phyloP scores from a whole-genome alignment of 1,139 yeast species.

The Debaryomyces subglobosus region DNA sequence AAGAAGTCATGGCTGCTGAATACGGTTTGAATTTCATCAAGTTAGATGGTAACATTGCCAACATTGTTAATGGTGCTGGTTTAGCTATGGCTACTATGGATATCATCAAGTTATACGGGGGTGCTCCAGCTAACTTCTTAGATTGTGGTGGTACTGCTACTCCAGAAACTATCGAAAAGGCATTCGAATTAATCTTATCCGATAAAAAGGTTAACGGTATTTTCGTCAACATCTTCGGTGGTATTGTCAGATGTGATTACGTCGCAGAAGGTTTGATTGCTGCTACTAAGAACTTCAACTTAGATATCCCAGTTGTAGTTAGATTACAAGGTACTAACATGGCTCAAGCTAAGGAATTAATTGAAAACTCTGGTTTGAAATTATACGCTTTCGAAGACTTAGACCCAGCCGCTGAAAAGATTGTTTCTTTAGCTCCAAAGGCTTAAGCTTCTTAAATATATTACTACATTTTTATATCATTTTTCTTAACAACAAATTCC shows the following conservation, averaged over 20 bases:
- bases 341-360: slow-evolving; percentile 85
- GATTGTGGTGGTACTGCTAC: slow-evolving; percentile 99
- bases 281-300: slow-evolving; percentile 94
- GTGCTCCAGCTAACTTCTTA: slow-evolving; percentile 98
- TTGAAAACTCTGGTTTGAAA: slow-evolving; percentile 88
- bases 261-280: slow-evolving; percentile 97
- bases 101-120: slow-evolving; percentile 96
- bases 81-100: slow-evolving; percentile 99
- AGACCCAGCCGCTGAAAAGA: slow-evolving; percentile 97
- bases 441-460: slow-evolving; percentile 9
- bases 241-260: slow-evolving; percentile 98
- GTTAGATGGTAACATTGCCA: slow-evolving; percentile 97
- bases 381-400: slow-evolving; percentile 89
- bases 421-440: slow-evolving; percentile 66
- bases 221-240: slow-evolving; percentile 98
- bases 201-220: slow-evolving; percentile 93
- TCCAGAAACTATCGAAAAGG: slow-evolving; percentile 96
- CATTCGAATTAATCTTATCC: slow-evolving; percentile 88
- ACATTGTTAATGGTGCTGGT: slow-evolving; percentile 99
- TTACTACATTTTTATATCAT: slow-evolving; percentile 4
- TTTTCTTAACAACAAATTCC: slow-evolving; percentile 3
- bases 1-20: slow-evolving; percentile 90
- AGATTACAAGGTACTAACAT: slow-evolving; percentile 98
- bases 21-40: slow-evolving; percentile 94
- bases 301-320: slow-evolving; percentile 92